A percentile compares a stretch with the other conserved stretches of the same genome.
Conservation (phyloP, 2,329 filamentous ascomycete species). For the Sporothrix pallida region DNA sequence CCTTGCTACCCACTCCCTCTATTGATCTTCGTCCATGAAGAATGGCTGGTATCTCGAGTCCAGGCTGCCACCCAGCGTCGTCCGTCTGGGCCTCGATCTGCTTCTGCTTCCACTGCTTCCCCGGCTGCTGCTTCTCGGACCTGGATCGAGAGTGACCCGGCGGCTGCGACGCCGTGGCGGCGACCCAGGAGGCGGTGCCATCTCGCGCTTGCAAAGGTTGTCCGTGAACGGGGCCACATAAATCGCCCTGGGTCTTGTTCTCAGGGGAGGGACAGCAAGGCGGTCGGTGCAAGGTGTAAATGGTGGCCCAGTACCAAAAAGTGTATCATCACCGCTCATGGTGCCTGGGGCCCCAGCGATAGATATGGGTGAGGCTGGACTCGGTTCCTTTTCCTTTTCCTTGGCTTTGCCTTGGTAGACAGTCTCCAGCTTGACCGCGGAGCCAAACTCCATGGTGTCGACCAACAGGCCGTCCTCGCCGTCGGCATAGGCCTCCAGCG, state of each 20-base stretch:
- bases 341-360: neutral
- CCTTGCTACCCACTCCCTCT: no score
- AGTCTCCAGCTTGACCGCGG: constrained; percentile 23
- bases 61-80: constrained; percentile 14
- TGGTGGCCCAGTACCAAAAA: neutral
- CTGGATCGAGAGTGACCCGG: neutral
- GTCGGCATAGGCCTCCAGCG: constrained; percentile 32
- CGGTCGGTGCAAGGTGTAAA: neutral
- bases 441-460: constrained; percentile 31
- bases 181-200: neutral
- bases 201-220: constrained; percentile 34
- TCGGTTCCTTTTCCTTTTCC: neutral
- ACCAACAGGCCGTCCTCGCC: constrained; percentile 24
- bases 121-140: neutral
- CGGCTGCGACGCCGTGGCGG: neutral
- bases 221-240: constrained; percentile 35
- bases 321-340: neutral
- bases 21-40: neutral
- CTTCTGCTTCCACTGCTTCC: no score
- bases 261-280: neutral
- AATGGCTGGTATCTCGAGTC: neutral
- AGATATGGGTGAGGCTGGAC: neutral
- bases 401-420: constrained; percentile 10
- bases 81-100: no score
- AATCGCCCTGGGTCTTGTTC: neutral